A percentile compares a stretch with the other conserved stretches of the same genome.
phyloP scores from a whole-genome alignment of 169 alveolate species.

The Perkinsus chesapeaki region DNA sequence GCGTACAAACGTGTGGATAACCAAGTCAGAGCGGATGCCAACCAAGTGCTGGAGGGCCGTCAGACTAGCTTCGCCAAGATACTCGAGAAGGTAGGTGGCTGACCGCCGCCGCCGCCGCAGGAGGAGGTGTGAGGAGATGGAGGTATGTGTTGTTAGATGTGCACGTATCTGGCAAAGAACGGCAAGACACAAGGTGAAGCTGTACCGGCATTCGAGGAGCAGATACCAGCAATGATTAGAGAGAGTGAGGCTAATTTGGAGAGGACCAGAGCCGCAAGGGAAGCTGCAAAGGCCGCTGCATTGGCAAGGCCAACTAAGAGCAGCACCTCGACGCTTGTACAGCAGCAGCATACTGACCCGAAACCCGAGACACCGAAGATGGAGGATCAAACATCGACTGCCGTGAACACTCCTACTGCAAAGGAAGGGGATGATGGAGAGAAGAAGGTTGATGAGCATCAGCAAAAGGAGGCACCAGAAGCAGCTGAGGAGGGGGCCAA shows the following conservation, averaged over 20 bases:
- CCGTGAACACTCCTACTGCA: too few relatives aligned
- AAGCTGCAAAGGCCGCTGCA: not conserved
- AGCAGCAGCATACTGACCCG: too few relatives aligned
- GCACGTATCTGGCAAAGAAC: not conserved
- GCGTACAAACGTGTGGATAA: not conserved
- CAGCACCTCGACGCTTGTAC: too few relatives aligned
- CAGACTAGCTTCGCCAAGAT: not conserved
- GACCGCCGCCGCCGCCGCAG: not conserved
- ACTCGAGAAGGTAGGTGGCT: not conserved
- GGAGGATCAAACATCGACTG: too few relatives aligned
- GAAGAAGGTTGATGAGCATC: too few relatives aligned
- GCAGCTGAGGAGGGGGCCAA: too few relatives aligned
- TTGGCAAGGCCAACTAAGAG: too few relatives aligned
- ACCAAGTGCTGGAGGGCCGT: not conserved
- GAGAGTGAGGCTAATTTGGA: not conserved
- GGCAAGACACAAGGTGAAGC: not conserved
- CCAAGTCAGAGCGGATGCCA: not conserved
- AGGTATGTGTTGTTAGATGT: not conserved
- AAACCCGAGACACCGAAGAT: too few relatives aligned
- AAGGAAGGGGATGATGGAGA: too few relatives aligned
- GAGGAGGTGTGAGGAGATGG: not conserved
- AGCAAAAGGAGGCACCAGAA: too few relatives aligned
- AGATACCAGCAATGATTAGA: not conserved
- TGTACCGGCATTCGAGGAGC: not conserved
- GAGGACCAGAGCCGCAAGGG: not conserved